These are phyloP conservation scores for Neonectria ditissima DNA, from an alignment of 2,329 filamentous ascomycete genomes.

Conservation along the genomic window DNA sequence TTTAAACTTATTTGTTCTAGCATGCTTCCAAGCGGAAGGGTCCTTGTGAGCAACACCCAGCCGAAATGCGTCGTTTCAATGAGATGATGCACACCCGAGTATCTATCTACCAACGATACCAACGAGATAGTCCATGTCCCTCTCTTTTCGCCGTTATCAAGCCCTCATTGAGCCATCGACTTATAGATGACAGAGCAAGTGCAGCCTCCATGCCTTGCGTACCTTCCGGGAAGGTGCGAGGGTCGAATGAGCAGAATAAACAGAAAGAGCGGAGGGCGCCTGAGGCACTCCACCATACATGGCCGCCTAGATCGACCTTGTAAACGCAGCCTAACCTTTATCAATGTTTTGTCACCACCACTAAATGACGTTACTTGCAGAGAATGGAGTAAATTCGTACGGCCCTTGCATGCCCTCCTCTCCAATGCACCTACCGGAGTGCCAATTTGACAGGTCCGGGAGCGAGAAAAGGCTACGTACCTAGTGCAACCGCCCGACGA, in stretches of 20 bases:
- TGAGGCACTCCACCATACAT: neutral
- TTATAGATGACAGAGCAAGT: neutral
- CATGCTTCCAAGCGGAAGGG: neutral
- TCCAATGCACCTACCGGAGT: neutral
- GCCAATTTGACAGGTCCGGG: neutral
- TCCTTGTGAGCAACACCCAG: neutral
- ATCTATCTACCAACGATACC: neutral
- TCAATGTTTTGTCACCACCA: neutral
- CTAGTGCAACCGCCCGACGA: neutral
- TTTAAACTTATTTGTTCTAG: neutral
- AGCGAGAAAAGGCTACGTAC: neutral
- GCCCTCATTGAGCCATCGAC: neutral
- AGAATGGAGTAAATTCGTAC: neutral
- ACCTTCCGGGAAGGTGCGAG: constrained; percentile 1
- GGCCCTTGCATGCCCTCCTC: neutral
- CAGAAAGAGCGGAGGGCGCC: neutral
- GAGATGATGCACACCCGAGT: too few species aligned
- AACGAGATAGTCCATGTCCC: neutral
- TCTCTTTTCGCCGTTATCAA: neutral
- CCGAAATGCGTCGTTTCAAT: neutral
- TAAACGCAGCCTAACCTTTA: neutral
- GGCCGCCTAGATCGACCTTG: neutral
- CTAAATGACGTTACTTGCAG: neutral
- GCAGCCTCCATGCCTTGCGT: neutral
- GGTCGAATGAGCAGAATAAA: neutral